A percentile compares a stretch with the other conserved stretches of the same genome.
Conservation (phyloP, 495 filamentous ascomycete species). For the Acidiella bohemica region DNA sequence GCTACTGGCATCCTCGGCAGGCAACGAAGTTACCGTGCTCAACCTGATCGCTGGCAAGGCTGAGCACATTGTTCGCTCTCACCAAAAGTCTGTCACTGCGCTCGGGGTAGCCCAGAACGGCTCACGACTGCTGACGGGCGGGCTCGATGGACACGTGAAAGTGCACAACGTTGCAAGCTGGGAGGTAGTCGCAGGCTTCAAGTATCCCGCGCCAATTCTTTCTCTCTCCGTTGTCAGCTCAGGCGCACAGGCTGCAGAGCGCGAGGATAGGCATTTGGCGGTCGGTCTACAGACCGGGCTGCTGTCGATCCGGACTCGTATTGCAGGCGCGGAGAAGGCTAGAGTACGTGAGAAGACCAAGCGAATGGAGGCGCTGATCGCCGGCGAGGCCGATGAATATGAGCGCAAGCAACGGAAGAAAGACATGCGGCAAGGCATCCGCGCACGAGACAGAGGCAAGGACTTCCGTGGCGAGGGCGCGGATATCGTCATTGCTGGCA, state of each 20-base stretch:
- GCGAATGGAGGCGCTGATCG: slow-evolving; percentile 73
- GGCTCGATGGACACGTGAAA: slow-evolving; percentile 90
- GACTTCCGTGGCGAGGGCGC: slow-evolving; percentile 76
- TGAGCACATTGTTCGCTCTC: slow-evolving; percentile 70
- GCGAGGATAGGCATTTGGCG: slow-evolving; percentile 75
- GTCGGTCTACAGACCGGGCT: slow-evolving; percentile 90
- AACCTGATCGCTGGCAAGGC: slow-evolving; percentile 87
- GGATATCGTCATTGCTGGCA: slow-evolving; percentile 76
- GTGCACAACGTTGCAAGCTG: slow-evolving; percentile 82
- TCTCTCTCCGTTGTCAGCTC: slow-evolving; percentile 60
- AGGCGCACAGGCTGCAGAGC: slow-evolving; percentile 33
- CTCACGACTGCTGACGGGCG: slow-evolving; percentile 68
- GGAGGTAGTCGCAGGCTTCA: slow-evolving; percentile 84
- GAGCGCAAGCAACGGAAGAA: slow-evolving; percentile 53
- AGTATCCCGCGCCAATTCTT: slow-evolving; percentile 82
- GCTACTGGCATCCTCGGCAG: slow-evolving; percentile 69
- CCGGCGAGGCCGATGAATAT: slow-evolving; percentile 59
- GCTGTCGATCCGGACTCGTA: slow-evolving; percentile 71
- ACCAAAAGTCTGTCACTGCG: slow-evolving; percentile 93
- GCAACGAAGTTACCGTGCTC: slow-evolving; percentile 82
- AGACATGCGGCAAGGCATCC: slow-evolving; percentile 31
- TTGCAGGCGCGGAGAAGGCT: slow-evolving; percentile 69
- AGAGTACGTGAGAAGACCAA: slow-evolving; percentile 63
- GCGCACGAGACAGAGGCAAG: slow-evolving; percentile 43
- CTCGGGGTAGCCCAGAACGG: slow-evolving; percentile 64